Percentiles rank a stretch among this genome's conserved stretches.
Evolutionary conservation across 176 grass and related monocot genomes (phyloP).

Genomic region (Oryza australiensis): DNA sequence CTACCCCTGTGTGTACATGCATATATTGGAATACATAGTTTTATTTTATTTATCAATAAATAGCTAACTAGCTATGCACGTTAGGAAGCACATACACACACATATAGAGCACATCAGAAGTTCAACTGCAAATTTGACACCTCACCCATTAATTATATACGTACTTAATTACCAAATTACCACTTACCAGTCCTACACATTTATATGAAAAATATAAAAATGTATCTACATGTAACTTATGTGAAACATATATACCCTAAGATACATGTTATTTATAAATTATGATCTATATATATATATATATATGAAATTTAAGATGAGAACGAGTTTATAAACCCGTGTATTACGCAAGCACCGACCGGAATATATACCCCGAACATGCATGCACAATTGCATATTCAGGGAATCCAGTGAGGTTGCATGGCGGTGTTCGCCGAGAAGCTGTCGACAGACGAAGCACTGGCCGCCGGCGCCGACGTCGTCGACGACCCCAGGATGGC

Average conservation of each 20-base stretch:
- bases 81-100: neutral
- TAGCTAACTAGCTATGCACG: neutral
- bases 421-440: conserved; percentile 47
- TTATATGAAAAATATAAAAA: conserved; percentile 33
- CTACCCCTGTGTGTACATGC: neutral
- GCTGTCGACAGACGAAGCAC: conserved; percentile 44
- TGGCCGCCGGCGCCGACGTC: conserved; percentile 50
- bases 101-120: conserved; percentile 3
- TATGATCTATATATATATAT: neutral
- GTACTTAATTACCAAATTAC: conserved; percentile 4
- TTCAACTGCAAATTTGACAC: neutral
- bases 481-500: conserved; percentile 74
- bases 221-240: conserved; percentile 44
- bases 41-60: neutral
- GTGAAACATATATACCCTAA: conserved; percentile 14
- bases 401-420: conserved; percentile 58
- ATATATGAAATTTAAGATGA: neutral
- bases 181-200: conserved; percentile 20
- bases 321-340: conserved; percentile 20
- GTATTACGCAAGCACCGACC: neutral
- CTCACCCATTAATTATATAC: neutral
- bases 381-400: neutral
- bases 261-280: conserved; percentile 36
- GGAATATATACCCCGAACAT: neutral
- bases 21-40: neutral